These are phyloP conservation scores for Iberis pinnata DNA, from an alignment of 345 rosid genomes.

Conservation along the genomic window DNA sequence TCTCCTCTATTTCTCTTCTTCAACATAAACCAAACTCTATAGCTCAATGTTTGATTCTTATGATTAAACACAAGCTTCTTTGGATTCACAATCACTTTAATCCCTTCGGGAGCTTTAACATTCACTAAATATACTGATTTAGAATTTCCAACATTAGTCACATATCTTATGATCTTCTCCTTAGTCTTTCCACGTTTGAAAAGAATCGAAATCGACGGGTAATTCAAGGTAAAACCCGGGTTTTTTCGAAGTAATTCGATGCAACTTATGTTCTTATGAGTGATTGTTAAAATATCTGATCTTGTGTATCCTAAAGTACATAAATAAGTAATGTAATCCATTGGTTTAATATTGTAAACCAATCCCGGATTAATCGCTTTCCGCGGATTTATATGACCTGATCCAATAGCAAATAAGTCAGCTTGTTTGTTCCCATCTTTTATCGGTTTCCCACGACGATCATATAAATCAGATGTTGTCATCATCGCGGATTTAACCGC, in stretches of 20 bases:
- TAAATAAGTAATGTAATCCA: constrained; percentile 68
- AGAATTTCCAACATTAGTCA: constrained; percentile 75
- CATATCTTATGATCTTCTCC: constrained; percentile 46
- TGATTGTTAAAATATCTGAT: constrained; percentile 58
- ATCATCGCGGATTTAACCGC: constrained; percentile 89
- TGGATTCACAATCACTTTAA: constrained; percentile 55
- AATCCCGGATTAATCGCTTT: constrained; percentile 78
- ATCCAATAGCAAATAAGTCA: constrained; percentile 56
- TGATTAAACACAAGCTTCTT: constrained; percentile 45
- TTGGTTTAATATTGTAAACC: constrained; percentile 62
- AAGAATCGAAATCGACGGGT: constrained; percentile 71
- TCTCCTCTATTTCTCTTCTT: constrained; percentile 37
- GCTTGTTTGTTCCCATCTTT: constrained; percentile 66
- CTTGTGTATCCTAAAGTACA: constrained; percentile 63
- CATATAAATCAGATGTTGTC: constrained; percentile 70
- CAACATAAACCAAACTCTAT: constrained; percentile 50
- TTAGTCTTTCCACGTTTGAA: constrained; percentile 49
- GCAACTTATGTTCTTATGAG: constrained; percentile 71
- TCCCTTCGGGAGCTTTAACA: constrained; percentile 53
- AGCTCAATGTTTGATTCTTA: constrained; percentile 49
- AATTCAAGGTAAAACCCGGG: constrained; percentile 70
- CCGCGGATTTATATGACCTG: constrained; percentile 79
- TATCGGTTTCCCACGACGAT: constrained; percentile 60
- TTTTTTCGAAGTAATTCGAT: constrained; percentile 29
- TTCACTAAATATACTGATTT: constrained; percentile 58